Evolutionary conservation across 1,284 basidiomycete species (phyloP).

Genomic region (Ganoderma boninense): DNA sequence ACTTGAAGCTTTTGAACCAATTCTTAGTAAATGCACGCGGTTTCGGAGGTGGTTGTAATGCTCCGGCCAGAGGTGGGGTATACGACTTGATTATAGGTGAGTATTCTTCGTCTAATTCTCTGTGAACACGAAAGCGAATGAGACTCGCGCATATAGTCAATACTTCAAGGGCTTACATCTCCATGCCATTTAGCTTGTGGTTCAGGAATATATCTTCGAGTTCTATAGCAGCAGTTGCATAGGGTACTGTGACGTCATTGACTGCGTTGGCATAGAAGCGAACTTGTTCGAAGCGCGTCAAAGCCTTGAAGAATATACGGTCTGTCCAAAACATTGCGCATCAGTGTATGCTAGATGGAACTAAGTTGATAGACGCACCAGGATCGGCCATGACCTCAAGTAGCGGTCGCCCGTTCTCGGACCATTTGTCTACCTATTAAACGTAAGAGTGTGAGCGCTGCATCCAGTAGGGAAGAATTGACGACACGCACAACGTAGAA

Average conservation of each 20-base stretch:
- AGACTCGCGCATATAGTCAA: neutral
- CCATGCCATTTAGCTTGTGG: constrained; percentile 63
- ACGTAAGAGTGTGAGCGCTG: neutral
- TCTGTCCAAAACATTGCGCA: constrained; percentile 48
- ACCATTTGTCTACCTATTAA: constrained; percentile 71
- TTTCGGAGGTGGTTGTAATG: constrained; percentile 47
- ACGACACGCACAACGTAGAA: constrained; percentile 38
- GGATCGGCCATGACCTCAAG: constrained; percentile 90
- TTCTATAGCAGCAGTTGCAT: constrained; percentile 80
- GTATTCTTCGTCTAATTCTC: constrained; percentile 66
- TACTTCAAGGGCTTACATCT: constrained; percentile 56
- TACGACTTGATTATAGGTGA: constrained; percentile 62
- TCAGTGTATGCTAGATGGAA: neutral
- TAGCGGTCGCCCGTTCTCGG: constrained; percentile 71
- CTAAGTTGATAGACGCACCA: constrained; percentile 51
- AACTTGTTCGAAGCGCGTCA: constrained; percentile 74
- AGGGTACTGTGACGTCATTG: constrained; percentile 86
- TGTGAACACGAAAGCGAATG: constrained; percentile 37
- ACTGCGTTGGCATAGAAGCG: constrained; percentile 88
- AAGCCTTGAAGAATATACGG: constrained; percentile 80
- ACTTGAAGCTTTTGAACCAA: constrained; percentile 55
- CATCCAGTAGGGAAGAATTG: neutral
- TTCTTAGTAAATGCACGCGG: constrained; percentile 49
- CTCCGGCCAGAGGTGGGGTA: constrained; percentile 41
- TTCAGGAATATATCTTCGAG: constrained; percentile 73